Evolutionary conservation across 1,139 yeast species (phyloP).

Genomic region (Saccharomycopsis hybrid): DNA sequence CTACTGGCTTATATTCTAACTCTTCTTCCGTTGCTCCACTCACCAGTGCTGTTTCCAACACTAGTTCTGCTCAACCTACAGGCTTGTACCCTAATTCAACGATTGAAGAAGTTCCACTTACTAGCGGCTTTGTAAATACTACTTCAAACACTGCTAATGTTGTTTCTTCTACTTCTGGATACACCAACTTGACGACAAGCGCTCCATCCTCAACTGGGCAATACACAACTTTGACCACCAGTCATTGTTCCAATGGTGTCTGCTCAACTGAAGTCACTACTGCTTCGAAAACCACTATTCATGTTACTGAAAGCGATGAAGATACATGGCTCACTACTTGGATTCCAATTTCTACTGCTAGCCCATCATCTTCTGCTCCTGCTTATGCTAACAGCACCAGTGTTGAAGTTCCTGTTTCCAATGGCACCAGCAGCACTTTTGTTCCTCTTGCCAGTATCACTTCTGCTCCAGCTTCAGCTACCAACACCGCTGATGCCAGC

Average conservation of each 20-base stretch:
- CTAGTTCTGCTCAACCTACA: neutral
- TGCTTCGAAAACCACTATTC: constrained; percentile 16
- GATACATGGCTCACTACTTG: constrained; percentile 19
- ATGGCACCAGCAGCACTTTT: constrained; percentile 4
- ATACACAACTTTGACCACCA: constrained; percentile 18
- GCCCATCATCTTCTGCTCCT: constrained; percentile 7
- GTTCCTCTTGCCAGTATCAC: constrained; percentile 7
- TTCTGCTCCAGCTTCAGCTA: constrained; percentile 10
- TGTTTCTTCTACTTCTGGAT: neutral
- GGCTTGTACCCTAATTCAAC: no score
- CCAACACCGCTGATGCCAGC: no score
- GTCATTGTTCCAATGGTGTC: constrained; percentile 8
- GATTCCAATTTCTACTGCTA: constrained; percentile 14
- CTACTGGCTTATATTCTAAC: neutral
- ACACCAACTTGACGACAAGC: neutral
- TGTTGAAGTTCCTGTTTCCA: constrained; percentile 10
- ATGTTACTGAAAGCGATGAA: constrained; percentile 15
- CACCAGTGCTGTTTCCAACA: neutral
- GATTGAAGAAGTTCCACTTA: no score
- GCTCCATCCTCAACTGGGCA: neutral
- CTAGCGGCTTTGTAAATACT: constrained; percentile 1
- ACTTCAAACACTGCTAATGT: neutral
- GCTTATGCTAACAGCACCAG: constrained; percentile 4
- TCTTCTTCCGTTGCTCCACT: neutral
- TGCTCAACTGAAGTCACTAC: constrained; percentile 15